Evolutionary conservation across 192 early-diverging fungal species (phyloP).

Genomic region (Backusella circina): DNA sequence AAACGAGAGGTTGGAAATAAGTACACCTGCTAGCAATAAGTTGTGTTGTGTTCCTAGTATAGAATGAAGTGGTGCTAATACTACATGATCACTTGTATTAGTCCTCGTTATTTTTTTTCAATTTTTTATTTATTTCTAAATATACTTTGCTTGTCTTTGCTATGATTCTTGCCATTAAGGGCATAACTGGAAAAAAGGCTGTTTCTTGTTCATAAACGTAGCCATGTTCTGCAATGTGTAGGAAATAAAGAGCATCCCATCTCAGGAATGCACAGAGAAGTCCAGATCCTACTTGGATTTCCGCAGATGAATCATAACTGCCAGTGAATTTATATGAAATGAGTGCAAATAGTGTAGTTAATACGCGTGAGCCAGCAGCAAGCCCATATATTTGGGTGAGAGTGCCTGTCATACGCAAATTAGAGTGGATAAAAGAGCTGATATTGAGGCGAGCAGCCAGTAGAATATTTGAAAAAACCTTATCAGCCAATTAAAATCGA

Average conservation of each 20-base stretch:
- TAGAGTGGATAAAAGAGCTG: neutral
- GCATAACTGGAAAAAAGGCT: slow-evolving; percentile 86
- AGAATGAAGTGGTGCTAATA: slow-evolving; percentile 46
- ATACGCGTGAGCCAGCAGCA: neutral
- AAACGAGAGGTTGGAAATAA: slow-evolving; percentile 78
- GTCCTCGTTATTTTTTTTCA: neutral
- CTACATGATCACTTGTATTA: slow-evolving; percentile 22
- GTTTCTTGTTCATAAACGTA: slow-evolving; percentile 87
- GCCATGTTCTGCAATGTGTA: slow-evolving; percentile 68
- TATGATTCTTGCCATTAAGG: slow-evolving; percentile 56
- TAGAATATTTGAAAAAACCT: neutral
- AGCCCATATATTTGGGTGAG: slow-evolving; percentile 4
- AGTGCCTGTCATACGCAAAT: neutral
- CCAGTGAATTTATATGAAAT: slow-evolving; percentile 4
- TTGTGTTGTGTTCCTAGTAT: slow-evolving; percentile 38
- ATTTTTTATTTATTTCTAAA: neutral
- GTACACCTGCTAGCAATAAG: slow-evolving; percentile 56
- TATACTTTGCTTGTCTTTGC: slow-evolving; percentile 38
- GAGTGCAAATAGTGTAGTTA: neutral
- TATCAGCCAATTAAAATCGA: neutral
- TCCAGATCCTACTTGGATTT: neutral
- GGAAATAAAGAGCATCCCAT: slow-evolving; percentile 92
- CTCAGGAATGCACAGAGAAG: slow-evolving; percentile 55
- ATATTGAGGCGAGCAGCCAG: neutral
- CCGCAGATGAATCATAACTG: slow-evolving; percentile 17